Conservation (phyloP, 257 asterid species). For the Plantago elongata region DNA sequence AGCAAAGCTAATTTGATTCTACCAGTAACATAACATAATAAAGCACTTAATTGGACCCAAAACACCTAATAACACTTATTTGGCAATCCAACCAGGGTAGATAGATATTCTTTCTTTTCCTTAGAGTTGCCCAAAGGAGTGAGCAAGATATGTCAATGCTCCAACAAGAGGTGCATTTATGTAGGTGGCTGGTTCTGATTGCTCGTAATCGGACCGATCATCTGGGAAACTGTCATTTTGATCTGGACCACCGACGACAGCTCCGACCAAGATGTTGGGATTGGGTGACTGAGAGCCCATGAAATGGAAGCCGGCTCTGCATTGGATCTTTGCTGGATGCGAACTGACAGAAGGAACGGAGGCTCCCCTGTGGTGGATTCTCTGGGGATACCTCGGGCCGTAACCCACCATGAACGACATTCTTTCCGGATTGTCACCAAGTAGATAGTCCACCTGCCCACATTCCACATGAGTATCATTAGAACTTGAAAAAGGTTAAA, state of each 20-base stretch:
- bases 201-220: constrained; percentile 80
- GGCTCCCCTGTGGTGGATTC: constrained; percentile 97
- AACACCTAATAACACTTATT: background rate
- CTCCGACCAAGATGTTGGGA: constrained; percentile 72
- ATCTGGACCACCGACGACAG: constrained; percentile 93
- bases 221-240: constrained; percentile 76
- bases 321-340: constrained; percentile 75
- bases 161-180: constrained; percentile 96
- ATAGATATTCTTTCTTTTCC: background rate
- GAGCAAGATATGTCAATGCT: constrained; percentile 76
- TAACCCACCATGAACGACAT: constrained; percentile 99
- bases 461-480: background rate
- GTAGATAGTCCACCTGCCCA: constrained; percentile 74
- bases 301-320: constrained; percentile 61
- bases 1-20: too few relatives aligned
- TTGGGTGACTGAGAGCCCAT: constrained; percentile 63
- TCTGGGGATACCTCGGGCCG: constrained; percentile 64
- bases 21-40: background rate
- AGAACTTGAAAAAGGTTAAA: background rate
- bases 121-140: constrained; percentile 87
- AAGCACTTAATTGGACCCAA: background rate
- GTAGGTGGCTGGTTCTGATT: constrained; percentile 94
- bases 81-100: background rate
- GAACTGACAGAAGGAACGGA: constrained; percentile 63
- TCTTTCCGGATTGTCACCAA: constrained; percentile 79